A percentile compares a stretch with the other conserved stretches of the same genome.
Evolutionary conservation across 2,329 filamentous ascomycete species (phyloP).

Genomic region (Zymoseptoria pseudotritici): DNA sequence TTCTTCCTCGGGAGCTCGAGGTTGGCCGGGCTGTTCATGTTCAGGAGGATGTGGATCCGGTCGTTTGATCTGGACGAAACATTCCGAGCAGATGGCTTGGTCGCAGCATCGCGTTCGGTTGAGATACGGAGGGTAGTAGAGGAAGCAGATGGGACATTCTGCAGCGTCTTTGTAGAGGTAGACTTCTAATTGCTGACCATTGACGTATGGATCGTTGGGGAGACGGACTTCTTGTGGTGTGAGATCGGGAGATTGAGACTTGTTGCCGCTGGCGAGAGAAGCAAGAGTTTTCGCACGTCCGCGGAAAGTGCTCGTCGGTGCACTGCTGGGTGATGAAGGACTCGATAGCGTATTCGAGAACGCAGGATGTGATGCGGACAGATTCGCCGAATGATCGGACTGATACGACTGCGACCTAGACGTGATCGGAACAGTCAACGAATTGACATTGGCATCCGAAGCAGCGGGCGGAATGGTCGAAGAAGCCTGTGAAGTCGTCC

Average conservation of each 20-base stretch:
- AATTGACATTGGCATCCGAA: constrained; percentile 58
- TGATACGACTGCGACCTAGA: constrained; percentile 69
- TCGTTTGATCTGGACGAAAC: constrained; percentile 96
- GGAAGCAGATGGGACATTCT: constrained; percentile 94
- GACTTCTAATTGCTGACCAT: constrained; percentile 88
- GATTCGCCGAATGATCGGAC: constrained; percentile 58
- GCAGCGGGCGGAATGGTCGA: constrained; percentile 35
- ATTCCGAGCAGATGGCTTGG: constrained; percentile 94
- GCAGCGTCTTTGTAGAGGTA: constrained; percentile 84
- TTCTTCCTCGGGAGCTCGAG: constrained; percentile 36
- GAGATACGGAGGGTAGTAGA: constrained; percentile 89
- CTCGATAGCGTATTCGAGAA: constrained; percentile 43
- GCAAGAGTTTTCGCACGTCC: constrained; percentile 84
- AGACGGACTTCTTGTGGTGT: constrained; percentile 70
- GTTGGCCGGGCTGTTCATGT: constrained; percentile 37
- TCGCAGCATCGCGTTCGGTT: constrained; percentile 94
- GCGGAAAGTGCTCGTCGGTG: constrained; percentile 56
- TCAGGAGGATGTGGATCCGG: constrained; percentile 86
- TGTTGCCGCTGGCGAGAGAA: constrained; percentile 66
- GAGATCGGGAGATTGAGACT: constrained; percentile 60
- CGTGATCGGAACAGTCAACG: constrained; percentile 70
- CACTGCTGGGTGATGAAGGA: constrained; percentile 36
- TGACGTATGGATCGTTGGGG: constrained; percentile 77
- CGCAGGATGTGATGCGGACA: constrained; percentile 54
- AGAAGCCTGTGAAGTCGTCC: constrained; percentile 30